Evolutionary conservation across 2,329 filamentous ascomycete genomes (phyloP).

Genomic region (Endocalyx cinctus): DNA sequence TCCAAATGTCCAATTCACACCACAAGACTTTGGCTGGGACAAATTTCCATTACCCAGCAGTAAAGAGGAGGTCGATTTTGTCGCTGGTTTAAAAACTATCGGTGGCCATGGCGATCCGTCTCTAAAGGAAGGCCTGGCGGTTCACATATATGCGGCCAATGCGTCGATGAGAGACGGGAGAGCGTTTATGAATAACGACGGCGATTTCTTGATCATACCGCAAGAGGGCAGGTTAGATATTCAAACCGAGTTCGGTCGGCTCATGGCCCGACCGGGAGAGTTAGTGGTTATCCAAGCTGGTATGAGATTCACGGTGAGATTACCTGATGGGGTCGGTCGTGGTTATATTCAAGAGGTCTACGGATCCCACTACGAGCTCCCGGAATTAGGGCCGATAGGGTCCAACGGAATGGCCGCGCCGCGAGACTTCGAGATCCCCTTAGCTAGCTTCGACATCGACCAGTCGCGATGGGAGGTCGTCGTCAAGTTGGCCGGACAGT

Average conservation of each 20-base stretch:
- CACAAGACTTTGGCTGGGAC: constrained; percentile 45
- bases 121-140: constrained; percentile 42
- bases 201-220: constrained; percentile 62
- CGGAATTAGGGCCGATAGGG: constrained; percentile 62
- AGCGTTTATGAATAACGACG: constrained; percentile 55
- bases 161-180: constrained; percentile 40
- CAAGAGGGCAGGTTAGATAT: constrained; percentile 63
- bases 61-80: constrained; percentile 37
- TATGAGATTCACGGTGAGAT: constrained; percentile 56
- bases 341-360: constrained; percentile 67
- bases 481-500: constrained; percentile 57
- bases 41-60: constrained; percentile 30
- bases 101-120: constrained; percentile 47
- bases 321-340: constrained; percentile 52
- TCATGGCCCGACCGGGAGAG: constrained; percentile 64
- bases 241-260: constrained; percentile 61
- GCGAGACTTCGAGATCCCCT: constrained; percentile 60
- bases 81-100: constrained; percentile 43
- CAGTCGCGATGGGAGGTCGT: constrained; percentile 48
- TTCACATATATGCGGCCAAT: constrained; percentile 44
- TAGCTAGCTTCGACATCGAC: constrained; percentile 51
- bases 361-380: constrained; percentile 59
- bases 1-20: constrained; percentile 38
- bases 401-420: constrained; percentile 62
- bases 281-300: constrained; percentile 63